Evolutionary conservation across 768 basidiomycete species (phyloP), one percentile per base, ranked within the genome.

Genomic region (Tylopilus felleus): DNA sequence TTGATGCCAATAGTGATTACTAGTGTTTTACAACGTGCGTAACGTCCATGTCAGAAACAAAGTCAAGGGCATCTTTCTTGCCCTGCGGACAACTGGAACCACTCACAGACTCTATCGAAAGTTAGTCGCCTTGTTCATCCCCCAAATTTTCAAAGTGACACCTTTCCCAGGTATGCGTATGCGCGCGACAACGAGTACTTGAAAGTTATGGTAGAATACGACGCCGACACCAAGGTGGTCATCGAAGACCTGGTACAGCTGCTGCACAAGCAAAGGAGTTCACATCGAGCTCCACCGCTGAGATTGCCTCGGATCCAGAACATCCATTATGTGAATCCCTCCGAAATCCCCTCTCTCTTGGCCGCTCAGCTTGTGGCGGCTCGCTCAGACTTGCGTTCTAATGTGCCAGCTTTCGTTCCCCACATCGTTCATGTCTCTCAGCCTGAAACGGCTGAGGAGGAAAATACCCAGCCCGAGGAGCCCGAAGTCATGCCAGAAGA

Each of bases 301-400:
- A 36, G n/a, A 19, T 28, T 65, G 21, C 35, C 43, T 2, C 60
- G 63, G 13, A 63, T 75, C 13, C 67, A 67, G 8, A 59, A 67
- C 12, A 64, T 76, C 27, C 44, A 69, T 5, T 78, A 65, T 60
- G 45, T 58, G 16, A 51, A 60, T 3, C 51, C 61, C 4, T 66
- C 61, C 3, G 71, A 75, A 6, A 64, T 77, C 13, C 69, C 67
- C 0, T 42, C 43, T 13, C 48, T 75, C 19, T 48, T 76, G 8
- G 57, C 60, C 13, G 41, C 62, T 14, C 57, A 52, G 8, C 45
- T 58, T 12, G 55, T 57, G 3, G 25, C 40, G 17, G 60, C 60
- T 31, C 59, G 51, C 8, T 59, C 61, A 4, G 48, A 60, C 9
- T 43, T 65, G 6, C 55, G 52, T 23, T 47, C 49, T 12, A 59